These are phyloP conservation scores for Globisporangium spinosum DNA, from an alignment of 352 stramenopile genomes.

Conservation along the genomic window DNA sequence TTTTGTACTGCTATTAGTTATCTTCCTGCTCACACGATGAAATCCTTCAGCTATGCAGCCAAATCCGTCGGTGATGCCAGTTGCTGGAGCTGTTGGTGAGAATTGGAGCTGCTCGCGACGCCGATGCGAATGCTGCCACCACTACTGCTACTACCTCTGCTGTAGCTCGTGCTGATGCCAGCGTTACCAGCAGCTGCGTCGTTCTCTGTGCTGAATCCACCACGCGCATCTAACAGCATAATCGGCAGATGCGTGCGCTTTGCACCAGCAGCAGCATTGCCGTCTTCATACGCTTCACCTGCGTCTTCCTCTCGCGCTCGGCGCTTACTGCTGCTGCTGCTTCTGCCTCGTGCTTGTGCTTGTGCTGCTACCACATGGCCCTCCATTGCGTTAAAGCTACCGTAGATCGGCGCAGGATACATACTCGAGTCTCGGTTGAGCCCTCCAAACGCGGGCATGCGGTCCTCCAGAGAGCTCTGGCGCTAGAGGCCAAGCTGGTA, in stretches of 20 bases:
- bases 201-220: neutral
- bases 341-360: neutral
- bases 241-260: neutral
- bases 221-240: neutral
- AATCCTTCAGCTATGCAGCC: neutral
- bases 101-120: neutral
- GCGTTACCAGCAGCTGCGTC: neutral
- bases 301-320: neutral
- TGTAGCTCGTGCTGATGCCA: neutral
- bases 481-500: constrained; percentile 26
- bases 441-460: constrained; percentile 12
- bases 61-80: neutral
- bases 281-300: neutral
- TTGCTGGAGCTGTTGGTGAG: neutral
- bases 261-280: neutral
- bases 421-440: constrained; percentile 21
- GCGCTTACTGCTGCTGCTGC: neutral
- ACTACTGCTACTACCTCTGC: neutral
- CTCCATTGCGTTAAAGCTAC: neutral
- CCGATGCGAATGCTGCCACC: neutral
- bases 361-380: neutral
- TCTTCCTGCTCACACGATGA: neutral
- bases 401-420: constrained; percentile 10
- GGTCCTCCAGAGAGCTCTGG: constrained; percentile 11
- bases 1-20: neutral